A percentile compares a stretch with the other conserved stretches of the same genome.
phyloP scores from a whole-genome alignment of 2,329 filamentous ascomycete genomes.

The Canariomyces notabilis region DNA sequence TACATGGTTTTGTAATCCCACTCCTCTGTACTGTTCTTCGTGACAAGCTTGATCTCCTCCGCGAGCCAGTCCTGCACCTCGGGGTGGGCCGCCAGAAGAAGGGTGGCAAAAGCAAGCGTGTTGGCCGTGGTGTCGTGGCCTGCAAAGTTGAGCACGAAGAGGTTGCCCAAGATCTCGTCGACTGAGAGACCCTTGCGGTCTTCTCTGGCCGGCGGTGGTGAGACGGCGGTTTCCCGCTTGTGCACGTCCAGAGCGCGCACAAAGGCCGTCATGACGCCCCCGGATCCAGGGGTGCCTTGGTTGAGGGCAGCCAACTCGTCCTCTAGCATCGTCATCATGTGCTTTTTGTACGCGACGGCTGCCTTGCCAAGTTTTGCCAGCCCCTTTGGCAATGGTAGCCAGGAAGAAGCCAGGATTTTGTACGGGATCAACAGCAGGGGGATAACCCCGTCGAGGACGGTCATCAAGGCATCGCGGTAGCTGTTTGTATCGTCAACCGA shows the following conservation, averaged over 20 bases:
- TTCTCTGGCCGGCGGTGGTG: background rate
- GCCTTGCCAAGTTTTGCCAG: constrained; percentile 21
- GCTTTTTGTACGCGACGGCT: constrained; percentile 18
- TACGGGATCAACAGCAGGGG: constrained; percentile 24
- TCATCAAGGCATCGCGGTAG: constrained; percentile 27
- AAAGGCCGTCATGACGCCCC: constrained; percentile 23
- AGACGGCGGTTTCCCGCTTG: background rate
- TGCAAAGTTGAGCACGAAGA: constrained; percentile 43
- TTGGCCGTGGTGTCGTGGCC: constrained; percentile 49
- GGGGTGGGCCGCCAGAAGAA: constrained; percentile 40
- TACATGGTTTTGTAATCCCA: constrained; percentile 35
- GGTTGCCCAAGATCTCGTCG: constrained; percentile 26
- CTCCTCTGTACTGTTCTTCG: constrained; percentile 18
- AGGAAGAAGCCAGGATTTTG: constrained; percentile 9
- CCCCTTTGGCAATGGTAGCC: constrained; percentile 13
- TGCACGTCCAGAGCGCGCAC: constrained; percentile 20
- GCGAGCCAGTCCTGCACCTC: constrained; percentile 42
- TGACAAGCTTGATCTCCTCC: constrained; percentile 34
- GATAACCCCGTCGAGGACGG: constrained; percentile 27
- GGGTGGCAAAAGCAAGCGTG: constrained; percentile 37
- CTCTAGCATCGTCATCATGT: constrained; percentile 25
- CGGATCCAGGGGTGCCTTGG: constrained; percentile 22
- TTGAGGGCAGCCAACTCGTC: constrained; percentile 20
- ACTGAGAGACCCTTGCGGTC: constrained; percentile 19
- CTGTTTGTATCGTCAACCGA: constrained; percentile 11